Conservation (phyloP, 306 rosid genomes). For the Cucurbita ficifolia region DNA sequence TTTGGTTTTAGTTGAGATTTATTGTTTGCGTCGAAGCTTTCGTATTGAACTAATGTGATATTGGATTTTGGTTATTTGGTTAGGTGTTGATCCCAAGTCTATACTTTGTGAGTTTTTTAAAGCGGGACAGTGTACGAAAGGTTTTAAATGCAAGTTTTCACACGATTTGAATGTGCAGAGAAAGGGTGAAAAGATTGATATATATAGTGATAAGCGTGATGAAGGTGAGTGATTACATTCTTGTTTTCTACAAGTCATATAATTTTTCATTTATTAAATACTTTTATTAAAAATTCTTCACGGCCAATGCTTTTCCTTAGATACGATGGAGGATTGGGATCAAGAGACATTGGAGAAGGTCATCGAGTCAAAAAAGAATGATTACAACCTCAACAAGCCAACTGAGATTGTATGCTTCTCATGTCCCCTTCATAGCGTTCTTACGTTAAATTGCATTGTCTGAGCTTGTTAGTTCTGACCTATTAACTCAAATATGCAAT, state of each 20-base stretch:
- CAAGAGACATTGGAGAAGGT: conserved; percentile 90
- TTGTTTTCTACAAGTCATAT: neutral
- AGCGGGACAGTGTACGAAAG: conserved; percentile 84
- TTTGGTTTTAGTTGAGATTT: neutral
- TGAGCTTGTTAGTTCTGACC: neutral
- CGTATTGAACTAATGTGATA: neutral
- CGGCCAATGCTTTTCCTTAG: conserved; percentile 17
- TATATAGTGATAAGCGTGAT: conserved; percentile 81
- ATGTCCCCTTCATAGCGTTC: neutral
- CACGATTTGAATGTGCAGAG: conserved; percentile 95
- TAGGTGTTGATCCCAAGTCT: conserved; percentile 99
- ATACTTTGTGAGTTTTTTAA: conserved; percentile 81
- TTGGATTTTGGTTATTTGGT: conserved; percentile 17
- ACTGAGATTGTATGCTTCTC: conserved; percentile 73
- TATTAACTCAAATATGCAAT: neutral
- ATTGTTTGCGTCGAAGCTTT: neutral
- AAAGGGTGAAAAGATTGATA: conserved; percentile 97
- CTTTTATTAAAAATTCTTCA: neutral
- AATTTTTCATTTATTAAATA: neutral
- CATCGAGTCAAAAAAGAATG: conserved; percentile 68
- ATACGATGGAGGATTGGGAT: conserved; percentile 99
- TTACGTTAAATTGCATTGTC: neutral
- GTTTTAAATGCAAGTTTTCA: conserved; percentile 95
- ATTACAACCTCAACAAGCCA: conserved; percentile 80
- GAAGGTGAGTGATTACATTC: conserved; percentile 30